A percentile compares a stretch with the other conserved stretches of the same genome.
Conservation (phyloP, 1,284 basidiomycete species). For the Erythrobasidium hasegawianum region DNA sequence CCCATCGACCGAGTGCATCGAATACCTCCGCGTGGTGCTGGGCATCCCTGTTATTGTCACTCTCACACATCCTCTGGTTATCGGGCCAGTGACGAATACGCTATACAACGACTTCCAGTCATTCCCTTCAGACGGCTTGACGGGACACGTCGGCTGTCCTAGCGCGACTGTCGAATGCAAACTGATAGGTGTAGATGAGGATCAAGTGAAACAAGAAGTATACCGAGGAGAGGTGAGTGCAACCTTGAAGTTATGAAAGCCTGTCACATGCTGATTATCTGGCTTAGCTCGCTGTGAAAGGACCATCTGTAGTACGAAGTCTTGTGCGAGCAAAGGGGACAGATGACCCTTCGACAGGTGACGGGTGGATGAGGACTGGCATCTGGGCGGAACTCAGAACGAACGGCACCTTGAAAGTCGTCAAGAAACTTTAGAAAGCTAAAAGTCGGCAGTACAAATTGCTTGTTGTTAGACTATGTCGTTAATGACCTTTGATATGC, state of each 20-base stretch:
- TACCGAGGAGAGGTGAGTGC: constrained; percentile 35
- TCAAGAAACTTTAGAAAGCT: constrained; percentile 6
- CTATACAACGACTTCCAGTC: constrained; percentile 41
- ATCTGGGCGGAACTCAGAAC: constrained; percentile 15
- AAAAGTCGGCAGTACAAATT: no score
- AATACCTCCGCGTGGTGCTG: constrained; percentile 38
- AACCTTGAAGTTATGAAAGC: background rate
- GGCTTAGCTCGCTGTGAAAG: constrained; percentile 18
- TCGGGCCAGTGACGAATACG: constrained; percentile 35
- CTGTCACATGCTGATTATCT: background rate
- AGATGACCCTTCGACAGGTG: background rate
- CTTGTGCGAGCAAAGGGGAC: background rate
- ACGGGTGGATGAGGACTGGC: constrained; percentile 22
- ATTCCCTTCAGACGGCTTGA: constrained; percentile 34
- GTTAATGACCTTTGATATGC: no score
- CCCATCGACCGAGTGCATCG: constrained; percentile 33
- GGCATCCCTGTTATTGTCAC: constrained; percentile 38
- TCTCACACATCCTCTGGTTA: constrained; percentile 37
- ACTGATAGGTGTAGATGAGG: constrained; percentile 36
- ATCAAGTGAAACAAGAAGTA: constrained; percentile 30
- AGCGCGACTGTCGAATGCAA: constrained; percentile 40
- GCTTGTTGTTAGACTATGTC: no score
- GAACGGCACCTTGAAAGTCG: constrained; percentile 29
- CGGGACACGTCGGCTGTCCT: constrained; percentile 38
- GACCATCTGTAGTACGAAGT: constrained; percentile 17